Conservation (phyloP, 148 eudicot genomes). For the Camellia lanceoleosa region DNA sequence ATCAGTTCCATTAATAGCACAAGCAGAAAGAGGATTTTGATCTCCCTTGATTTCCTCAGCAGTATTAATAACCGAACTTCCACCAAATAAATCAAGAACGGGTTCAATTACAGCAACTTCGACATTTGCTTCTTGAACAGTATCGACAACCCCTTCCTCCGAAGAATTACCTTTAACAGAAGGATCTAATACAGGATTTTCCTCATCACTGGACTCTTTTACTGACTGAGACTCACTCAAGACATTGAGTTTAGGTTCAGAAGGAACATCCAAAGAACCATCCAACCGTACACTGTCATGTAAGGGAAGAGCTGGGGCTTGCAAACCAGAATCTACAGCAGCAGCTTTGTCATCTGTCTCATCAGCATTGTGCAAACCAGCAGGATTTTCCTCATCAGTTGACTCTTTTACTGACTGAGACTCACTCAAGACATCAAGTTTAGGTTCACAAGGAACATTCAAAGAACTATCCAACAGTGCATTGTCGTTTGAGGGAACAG, state of each 20-base stretch:
- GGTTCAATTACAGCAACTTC: constrained; percentile 11
- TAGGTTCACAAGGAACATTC: constrained; percentile 20
- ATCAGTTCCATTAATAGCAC: not conserved
- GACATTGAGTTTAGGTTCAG: constrained; percentile 19
- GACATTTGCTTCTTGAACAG: constrained; percentile 6
- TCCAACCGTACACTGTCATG: constrained; percentile 17
- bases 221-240: constrained; percentile 3
- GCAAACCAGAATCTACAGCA: constrained; percentile 25
- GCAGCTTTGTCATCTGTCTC: constrained; percentile 27
- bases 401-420: constrained; percentile 12
- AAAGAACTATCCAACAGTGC: constrained; percentile 15
- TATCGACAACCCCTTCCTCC: not conserved
- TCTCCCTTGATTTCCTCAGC: constrained; percentile 11
- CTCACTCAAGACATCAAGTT: constrained; percentile 9
- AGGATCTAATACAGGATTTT: constrained; percentile 21
- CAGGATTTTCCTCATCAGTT: not conserved
- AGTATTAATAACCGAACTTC: not conserved
- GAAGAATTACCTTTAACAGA: constrained; percentile 12
- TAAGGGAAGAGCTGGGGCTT: constrained; percentile 22
- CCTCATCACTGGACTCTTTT: constrained; percentile 16
- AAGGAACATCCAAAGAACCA: constrained; percentile 19
- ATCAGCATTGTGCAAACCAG: constrained; percentile 16
- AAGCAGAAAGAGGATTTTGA: not conserved
- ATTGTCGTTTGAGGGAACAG: constrained; percentile 23
- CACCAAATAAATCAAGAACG: not conserved